Conservation (phyloP, 805 yeast species). For the Candida ficus region DNA sequence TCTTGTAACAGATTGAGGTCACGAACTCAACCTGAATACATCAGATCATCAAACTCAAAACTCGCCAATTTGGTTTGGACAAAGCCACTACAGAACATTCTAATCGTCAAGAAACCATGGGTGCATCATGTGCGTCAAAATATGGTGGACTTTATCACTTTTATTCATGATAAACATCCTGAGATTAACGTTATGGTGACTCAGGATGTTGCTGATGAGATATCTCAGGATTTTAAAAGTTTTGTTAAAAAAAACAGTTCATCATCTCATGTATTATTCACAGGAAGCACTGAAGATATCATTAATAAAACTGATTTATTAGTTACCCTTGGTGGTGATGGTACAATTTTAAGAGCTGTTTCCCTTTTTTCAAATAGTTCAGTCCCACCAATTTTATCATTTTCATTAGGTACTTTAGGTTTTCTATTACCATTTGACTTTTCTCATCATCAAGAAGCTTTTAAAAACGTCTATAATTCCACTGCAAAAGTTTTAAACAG, state of each 20-base stretch:
- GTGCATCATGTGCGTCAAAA: slow-evolving; percentile 59
- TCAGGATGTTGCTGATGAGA: slow-evolving; percentile 68
- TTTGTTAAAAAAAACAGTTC: slow-evolving; percentile 21
- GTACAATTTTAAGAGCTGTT: slow-evolving; percentile 83
- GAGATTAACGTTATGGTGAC: slow-evolving; percentile 73
- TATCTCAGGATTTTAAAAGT: slow-evolving; percentile 30
- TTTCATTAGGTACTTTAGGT: slow-evolving; percentile 88
- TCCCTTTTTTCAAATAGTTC: slow-evolving; percentile 62
- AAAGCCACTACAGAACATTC: slow-evolving; percentile 65
- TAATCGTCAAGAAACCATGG: slow-evolving; percentile 84
- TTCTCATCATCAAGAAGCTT: slow-evolving; percentile 51
- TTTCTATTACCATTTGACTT: slow-evolving; percentile 86
- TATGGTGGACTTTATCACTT: slow-evolving; percentile 58
- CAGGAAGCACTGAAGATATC: slow-evolving; percentile 56
- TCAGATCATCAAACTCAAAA: slow-evolving; percentile 52
- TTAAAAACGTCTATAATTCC: slow-evolving; percentile 59
- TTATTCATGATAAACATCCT: slow-evolving; percentile 59
- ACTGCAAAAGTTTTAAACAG: slow-evolving; percentile 72
- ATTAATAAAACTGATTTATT: slow-evolving; percentile 67
- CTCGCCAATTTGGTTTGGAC: slow-evolving; percentile 66
- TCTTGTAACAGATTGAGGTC: slow-evolving; percentile 27
- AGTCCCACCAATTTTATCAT: slow-evolving; percentile 87
- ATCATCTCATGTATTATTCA: slow-evolving; percentile 41
- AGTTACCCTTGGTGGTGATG: slow-evolving; percentile 95
- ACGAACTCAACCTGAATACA: slow-evolving; percentile 44